Base-by-base conservation (phyloP, 129 eudicot species). In the Glebionis coronaria region DNA sequence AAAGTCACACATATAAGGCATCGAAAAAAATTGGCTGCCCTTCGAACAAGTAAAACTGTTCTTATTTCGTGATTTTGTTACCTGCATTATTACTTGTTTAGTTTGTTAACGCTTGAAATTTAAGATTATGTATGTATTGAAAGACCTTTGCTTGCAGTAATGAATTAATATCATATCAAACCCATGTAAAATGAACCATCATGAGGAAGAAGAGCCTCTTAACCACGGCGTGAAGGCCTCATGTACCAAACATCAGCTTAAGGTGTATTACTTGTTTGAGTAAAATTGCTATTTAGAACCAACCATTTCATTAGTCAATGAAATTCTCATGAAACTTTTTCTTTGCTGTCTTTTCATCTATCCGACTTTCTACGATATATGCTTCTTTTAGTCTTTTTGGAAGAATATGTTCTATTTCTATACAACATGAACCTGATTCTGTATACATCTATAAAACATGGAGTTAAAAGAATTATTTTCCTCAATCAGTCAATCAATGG, bases 161-260 rank as follows among this genome's bases (percentile, higher is more conserved):
- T 6, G 5, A 31, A 2, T n/a, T 31, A 31, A 9, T 6, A 31
- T 31, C 7, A 1, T 31, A 31, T 31, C 40, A 0, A 31, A 31
- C 40, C 40, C 40, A 31, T 31, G 40, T 31, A 31, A 5, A 31
- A 31, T 31, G 5, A 31, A 31, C 40, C 40, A 31, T 5, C 40
- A 31, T 6, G 8, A 31, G 62, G 38, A 68, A 68, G 62, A 68
- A 68, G 60, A 68, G 62, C 9, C 62, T 67, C 51, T 35, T 68
- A 68, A 50, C 72, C 63, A 18, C 12, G 23, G 42, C 53, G 38
- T 5, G 62, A n/a, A 62, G 31, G 72, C 63, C 47, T 68, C 9
- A 35, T 56, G 63, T 38, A 68, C 73, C 51, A 18, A 35, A 54
- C 35, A 49, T 63, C 44, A 18, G 42, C 42, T 35, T 60, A 10